A percentile compares a stretch with the other conserved stretches of the same genome.
Evolutionary conservation across 1,284 basidiomycete genomes (phyloP).

Genomic region (Apiotrichum laibachii): DNA sequence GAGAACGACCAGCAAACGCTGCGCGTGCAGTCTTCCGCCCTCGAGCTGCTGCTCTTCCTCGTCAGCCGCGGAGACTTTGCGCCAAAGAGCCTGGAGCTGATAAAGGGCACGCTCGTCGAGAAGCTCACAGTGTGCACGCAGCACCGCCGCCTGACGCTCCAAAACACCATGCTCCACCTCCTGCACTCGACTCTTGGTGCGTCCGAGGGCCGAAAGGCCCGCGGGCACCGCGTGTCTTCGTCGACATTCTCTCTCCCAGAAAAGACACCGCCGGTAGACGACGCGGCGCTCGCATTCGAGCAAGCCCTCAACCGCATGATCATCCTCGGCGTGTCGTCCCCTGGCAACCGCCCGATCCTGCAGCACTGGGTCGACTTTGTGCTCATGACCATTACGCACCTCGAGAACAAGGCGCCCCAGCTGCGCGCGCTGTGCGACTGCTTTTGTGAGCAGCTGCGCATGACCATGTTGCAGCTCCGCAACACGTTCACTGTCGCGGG

Average conservation of each 20-base stretch:
- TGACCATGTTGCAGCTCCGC: slow-evolving; percentile 52
- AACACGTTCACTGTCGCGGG: slow-evolving; percentile 43
- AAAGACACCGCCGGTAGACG: background rate
- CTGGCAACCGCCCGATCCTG: slow-evolving; percentile 70
- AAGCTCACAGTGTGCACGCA: slow-evolving; percentile 75
- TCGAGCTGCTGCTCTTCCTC: slow-evolving; percentile 79
- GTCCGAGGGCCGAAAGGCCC: slow-evolving; percentile 37
- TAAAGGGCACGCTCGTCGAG: slow-evolving; percentile 69
- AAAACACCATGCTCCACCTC: slow-evolving; percentile 88
- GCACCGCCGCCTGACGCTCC: slow-evolving; percentile 67
- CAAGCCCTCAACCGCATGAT: slow-evolving; percentile 68
- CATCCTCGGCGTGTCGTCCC: slow-evolving; percentile 70
- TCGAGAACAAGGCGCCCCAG: slow-evolving; percentile 57
- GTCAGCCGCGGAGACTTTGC: slow-evolving; percentile 75
- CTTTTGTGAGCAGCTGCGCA: slow-evolving; percentile 70
- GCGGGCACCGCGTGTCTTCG: slow-evolving; percentile 30
- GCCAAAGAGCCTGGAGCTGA: slow-evolving; percentile 57
- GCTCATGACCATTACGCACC: slow-evolving; percentile 76
- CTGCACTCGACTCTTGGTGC: slow-evolving; percentile 75
- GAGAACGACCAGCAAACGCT: slow-evolving; percentile 52
- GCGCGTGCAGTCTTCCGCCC: slow-evolving; percentile 66
- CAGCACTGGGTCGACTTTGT: slow-evolving; percentile 98
- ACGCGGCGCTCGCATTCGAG: slow-evolving; percentile 23
- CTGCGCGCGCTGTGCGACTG: slow-evolving; percentile 78
- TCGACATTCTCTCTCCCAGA: slow-evolving; percentile 21